These are phyloP conservation scores for Vicia villosa DNA, from an alignment of 306 rosid genomes.

Conservation along the genomic window DNA sequence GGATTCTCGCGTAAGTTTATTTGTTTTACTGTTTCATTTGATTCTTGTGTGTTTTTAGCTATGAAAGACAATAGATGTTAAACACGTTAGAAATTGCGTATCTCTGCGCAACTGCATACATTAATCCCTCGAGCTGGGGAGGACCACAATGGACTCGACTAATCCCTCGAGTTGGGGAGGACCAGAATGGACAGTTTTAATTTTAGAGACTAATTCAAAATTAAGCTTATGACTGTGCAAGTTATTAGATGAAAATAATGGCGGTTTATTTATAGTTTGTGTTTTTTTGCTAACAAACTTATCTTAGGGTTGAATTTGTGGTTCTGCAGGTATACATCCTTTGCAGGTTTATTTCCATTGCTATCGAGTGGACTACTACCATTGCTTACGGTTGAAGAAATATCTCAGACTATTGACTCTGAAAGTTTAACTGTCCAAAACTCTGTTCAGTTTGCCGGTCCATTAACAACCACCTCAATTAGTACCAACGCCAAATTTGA, in stretches of 20 bases:
- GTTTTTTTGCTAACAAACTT: neutral
- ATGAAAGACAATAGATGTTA: no score
- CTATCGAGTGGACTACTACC: conserved; percentile 69
- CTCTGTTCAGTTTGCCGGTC: conserved; percentile 78
- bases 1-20: conserved; percentile 80
- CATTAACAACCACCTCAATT: conserved; percentile 80
- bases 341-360: conserved; percentile 76
- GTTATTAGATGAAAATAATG: neutral
- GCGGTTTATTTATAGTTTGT: neutral
- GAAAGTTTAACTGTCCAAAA: conserved; percentile 68
- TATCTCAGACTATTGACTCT: conserved; percentile 87
- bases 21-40: neutral
- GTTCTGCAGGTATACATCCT: conserved; percentile 72
- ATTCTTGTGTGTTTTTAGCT: neutral
- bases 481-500: conserved; percentile 84
- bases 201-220: no score
- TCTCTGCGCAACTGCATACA: no score
- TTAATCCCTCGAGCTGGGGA: no score
- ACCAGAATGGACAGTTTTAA: no score
- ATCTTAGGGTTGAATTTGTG: conserved; percentile 22
- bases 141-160: no score
- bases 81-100: no score
- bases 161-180: no score
- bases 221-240: neutral
- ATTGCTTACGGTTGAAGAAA: conserved; percentile 79